Conservation (phyloP, 805 yeast species). For the Starmerella bombicola region DNA sequence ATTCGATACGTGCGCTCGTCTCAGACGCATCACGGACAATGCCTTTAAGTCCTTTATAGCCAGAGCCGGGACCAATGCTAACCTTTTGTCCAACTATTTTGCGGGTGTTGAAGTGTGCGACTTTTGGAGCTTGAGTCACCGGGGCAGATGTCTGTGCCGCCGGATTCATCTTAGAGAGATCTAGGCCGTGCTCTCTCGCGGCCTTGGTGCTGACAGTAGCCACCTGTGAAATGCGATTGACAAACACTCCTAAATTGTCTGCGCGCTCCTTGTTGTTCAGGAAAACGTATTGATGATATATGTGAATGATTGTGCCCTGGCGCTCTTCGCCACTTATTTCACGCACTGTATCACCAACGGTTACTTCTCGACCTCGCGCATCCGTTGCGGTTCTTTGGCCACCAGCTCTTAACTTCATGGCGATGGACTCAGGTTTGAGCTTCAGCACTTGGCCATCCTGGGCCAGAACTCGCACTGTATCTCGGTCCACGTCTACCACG, state of each 20-base stretch:
- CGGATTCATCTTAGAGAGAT: conserved; percentile 81
- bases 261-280: conserved; percentile 63
- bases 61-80: conserved; percentile 75
- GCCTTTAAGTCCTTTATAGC: conserved; percentile 87
- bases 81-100: conserved; percentile 67
- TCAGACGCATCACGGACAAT: conserved; percentile 90
- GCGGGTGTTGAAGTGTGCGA: conserved; percentile 21
- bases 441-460: conserved; percentile 67
- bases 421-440: conserved; percentile 69
- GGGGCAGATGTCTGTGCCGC: conserved; percentile 35
- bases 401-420: conserved; percentile 45
- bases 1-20: conserved; percentile 77
- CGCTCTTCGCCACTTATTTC: conserved; percentile 74
- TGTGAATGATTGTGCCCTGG: conserved; percentile 78
- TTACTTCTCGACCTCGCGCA: conserved; percentile 67
- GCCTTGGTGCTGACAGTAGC: conserved; percentile 78
- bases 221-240: conserved; percentile 59
- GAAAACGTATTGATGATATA: conserved; percentile 68
- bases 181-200: conserved; percentile 52
- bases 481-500: conserved; percentile 80
- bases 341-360: conserved; percentile 84
- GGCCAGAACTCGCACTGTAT: conserved; percentile 63
- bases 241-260: conserved; percentile 88
- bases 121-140: conserved; percentile 34
- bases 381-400: conserved; percentile 80